Percentiles rank a stretch among this genome's conserved stretches.
phyloP scores from a whole-genome alignment of 805 yeast genomes.

The Candida methanosorbosa region DNA sequence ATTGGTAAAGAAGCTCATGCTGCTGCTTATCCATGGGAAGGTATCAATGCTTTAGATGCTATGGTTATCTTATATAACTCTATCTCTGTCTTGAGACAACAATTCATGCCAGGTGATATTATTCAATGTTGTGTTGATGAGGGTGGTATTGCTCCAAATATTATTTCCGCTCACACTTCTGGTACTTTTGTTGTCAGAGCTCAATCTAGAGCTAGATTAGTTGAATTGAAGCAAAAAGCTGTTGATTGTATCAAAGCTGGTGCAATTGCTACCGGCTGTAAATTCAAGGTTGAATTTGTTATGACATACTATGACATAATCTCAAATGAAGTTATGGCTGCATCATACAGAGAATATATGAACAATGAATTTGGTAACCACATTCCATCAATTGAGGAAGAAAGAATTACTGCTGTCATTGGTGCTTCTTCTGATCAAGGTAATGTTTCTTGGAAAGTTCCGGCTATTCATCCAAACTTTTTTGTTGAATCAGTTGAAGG shows the following conservation, averaged over 20 bases:
- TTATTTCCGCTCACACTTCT: constrained; percentile 15
- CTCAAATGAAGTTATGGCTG: constrained; percentile 12
- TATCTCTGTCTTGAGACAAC: constrained; percentile 19
- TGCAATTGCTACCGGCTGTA: constrained; percentile 24
- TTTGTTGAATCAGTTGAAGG: constrained; percentile 10
- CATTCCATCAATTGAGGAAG: constrained; percentile 5
- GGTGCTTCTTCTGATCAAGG: constrained; percentile 19
- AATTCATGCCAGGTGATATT: constrained; percentile 16
- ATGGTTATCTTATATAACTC: constrained; percentile 16
- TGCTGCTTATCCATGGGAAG: constrained; percentile 21
- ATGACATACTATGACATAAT: constrained; percentile 17
- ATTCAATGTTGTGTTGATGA: constrained; percentile 15
- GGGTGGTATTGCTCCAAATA: constrained; percentile 18
- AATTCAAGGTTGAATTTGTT: constrained; percentile 21
- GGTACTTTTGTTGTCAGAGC: constrained; percentile 12
- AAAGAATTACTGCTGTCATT: constrained; percentile 7
- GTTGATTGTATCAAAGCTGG: constrained; percentile 20
- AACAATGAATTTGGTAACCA: constrained; percentile 6
- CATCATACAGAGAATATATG: constrained; percentile 9
- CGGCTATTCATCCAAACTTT: constrained; percentile 16
- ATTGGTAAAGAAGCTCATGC: constrained; percentile 21
- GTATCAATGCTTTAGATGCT: constrained; percentile 23
- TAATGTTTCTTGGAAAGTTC: constrained; percentile 15
- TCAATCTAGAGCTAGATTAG: constrained; percentile 9
- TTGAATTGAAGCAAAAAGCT: constrained; percentile 14